Evolutionary conservation across 306 rosid species (phyloP), one percentile per base, ranked within the genome.

Genomic region (Dryas octopetala): DNA sequence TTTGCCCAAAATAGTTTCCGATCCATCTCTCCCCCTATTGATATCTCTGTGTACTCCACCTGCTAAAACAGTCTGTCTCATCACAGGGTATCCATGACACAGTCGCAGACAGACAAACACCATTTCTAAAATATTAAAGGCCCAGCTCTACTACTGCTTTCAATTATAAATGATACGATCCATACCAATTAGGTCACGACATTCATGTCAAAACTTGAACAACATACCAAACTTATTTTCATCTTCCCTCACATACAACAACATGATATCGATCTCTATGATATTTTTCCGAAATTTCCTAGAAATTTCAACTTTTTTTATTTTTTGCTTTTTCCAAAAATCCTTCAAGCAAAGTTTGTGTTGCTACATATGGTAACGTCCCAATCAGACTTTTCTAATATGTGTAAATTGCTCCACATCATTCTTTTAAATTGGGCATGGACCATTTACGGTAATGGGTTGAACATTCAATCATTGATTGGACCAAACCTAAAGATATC

Each of bases 1-100:
- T 4, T 16, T 17, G 15, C 16, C 3, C 64, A 11, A 60, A 62
- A 5, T 32, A 32, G 38, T 32, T 32, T 32, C 38, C 38, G 38
- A 32, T 32, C 38, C 38, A 32, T 32, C 38, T 32, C 2, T 32
- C 3, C 38, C 38, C 38, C 38, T 2, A 32, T 32, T 32, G 38
- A 32, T 32, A 32, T 32, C 38, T 32, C 38, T 32, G 38, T 32
- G 38, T 32, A 32, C 38, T 23, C 11, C 4, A 6, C 49, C 58
- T 45, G 69, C 63, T 41, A 52, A 60, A 11, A 67, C 17, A 23
- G 46, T 51, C 12, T 5, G 72, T 65, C 50, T 45, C 55, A 28
- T 75, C 66, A 75, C 66, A 53, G 63, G 55, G 64, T 43, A 52
- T 75, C 62, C 78, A 64, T 64, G 78, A 26, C n/a, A 62, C 3